Percentiles rank a stretch among this genome's conserved stretches.
These are phyloP conservation scores for Pythium scleroteichum DNA, from an alignment of 352 stramenopile genomes.

Conservation along the genomic window DNA sequence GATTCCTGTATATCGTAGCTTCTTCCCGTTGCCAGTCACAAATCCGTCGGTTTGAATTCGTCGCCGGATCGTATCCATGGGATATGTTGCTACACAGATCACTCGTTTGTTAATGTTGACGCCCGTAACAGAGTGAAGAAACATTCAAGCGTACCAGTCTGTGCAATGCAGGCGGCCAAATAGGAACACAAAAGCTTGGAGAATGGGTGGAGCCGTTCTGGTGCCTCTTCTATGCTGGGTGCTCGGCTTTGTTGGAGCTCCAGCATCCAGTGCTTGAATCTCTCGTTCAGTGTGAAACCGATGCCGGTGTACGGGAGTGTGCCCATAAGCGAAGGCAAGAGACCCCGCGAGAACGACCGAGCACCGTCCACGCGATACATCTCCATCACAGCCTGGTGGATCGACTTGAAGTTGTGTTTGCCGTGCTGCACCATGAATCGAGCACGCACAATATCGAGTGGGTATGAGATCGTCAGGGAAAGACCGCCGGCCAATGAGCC, in stretches of 20 bases:
- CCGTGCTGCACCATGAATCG: constrained; percentile 88
- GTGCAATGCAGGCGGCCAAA: constrained; percentile 80
- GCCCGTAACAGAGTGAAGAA: not conserved
- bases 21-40: constrained; percentile 38
- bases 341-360: constrained; percentile 65
- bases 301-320: constrained; percentile 88
- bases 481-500: constrained; percentile 72
- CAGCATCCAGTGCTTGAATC: constrained; percentile 69
- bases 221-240: constrained; percentile 24
- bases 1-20: constrained; percentile 71
- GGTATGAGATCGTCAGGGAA: constrained; percentile 76
- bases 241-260: constrained; percentile 29
- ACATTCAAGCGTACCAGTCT: constrained; percentile 56
- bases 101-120: not conserved
- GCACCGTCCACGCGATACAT: constrained; percentile 81
- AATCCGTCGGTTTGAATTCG: constrained; percentile 86
- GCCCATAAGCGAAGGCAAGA: constrained; percentile 77
- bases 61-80: constrained; percentile 82
- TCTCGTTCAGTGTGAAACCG: constrained; percentile 82
- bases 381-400: constrained; percentile 61
- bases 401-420: constrained; percentile 69
- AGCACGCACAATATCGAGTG: constrained; percentile 79
- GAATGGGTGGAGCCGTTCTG: constrained; percentile 54
- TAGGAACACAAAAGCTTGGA: constrained; percentile 87
- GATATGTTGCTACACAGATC: constrained; percentile 62